phyloP scores from a whole-genome alignment of 73 alveolate genomes.

The Urostyla sp. region DNA sequence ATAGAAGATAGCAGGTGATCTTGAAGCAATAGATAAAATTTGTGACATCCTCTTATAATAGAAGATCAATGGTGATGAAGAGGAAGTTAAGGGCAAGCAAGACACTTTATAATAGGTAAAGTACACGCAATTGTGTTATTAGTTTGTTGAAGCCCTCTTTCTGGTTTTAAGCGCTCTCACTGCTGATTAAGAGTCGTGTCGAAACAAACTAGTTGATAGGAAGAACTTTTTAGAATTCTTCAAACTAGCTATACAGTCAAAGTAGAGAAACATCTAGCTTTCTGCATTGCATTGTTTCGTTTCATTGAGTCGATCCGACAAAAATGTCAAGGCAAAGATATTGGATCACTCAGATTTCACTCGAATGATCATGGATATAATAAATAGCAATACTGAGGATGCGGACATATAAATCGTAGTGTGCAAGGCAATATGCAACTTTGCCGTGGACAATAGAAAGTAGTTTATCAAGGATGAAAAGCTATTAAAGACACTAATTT shows the following conservation, averaged over 20 bases:
- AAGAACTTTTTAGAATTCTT: conserved; percentile 15
- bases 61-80: not conserved
- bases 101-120: not conserved
- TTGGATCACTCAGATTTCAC: conserved; percentile 18
- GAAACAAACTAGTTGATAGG: conserved; percentile 25
- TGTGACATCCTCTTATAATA: not conserved
- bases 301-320: conserved; percentile 33
- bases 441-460: conserved; percentile 8
- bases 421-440: conserved; percentile 40
- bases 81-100: not conserved
- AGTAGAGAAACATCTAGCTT: not conserved
- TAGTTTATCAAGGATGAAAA: not conserved
- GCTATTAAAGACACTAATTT: not conserved
- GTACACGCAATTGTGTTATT: not conserved
- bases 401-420: not conserved
- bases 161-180: conserved; percentile 17
- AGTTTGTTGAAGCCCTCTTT: too few relatives aligned
- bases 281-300: conserved; percentile 22
- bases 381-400: not conserved
- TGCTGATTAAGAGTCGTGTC: conserved; percentile 27
- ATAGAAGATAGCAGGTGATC: conserved; percentile 38
- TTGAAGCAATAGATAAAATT: conserved; percentile 17
- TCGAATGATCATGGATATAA: not conserved
- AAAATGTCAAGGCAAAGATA: conserved; percentile 4
- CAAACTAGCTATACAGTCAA: not conserved